Percentiles rank a stretch among this genome's conserved stretches.
Evolutionary conservation across 1,284 basidiomycete genomes (phyloP).

Genomic region (Pseudozyma hubeiensis): DNA sequence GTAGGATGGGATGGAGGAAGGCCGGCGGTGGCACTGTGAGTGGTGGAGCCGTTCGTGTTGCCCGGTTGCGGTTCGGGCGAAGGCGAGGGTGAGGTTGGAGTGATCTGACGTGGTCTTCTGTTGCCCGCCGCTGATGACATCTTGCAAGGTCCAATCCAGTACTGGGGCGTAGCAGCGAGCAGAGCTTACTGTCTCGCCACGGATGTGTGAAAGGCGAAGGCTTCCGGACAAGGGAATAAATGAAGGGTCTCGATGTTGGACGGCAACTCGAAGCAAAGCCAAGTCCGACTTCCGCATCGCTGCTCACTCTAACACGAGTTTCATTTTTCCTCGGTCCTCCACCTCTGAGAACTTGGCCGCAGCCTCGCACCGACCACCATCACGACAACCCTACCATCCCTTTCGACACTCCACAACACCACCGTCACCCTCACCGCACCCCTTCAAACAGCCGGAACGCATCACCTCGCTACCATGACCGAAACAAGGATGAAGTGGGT

Average conservation of each 20-base stretch:
- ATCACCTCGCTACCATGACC: neutral
- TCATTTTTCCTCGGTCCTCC: neutral
- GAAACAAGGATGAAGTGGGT: conserved; percentile 58
- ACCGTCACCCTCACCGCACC: neutral
- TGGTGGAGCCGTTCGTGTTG: conserved; percentile 20
- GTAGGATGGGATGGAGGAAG: neutral
- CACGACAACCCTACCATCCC: neutral
- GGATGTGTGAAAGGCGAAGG: no score
- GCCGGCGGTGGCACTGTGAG: neutral
- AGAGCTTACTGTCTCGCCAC: no score
- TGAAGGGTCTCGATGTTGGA: no score
- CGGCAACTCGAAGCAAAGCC: neutral
- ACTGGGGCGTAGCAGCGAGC: no score
- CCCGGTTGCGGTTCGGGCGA: conserved; percentile 40
- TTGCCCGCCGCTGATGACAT: conserved; percentile 35
- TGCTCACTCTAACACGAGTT: neutral
- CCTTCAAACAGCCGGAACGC: neutral
- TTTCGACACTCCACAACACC: neutral
- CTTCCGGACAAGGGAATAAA: no score
- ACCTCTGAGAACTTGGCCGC: neutral
- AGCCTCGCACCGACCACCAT: conserved; percentile 2
- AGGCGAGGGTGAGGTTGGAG: conserved; percentile 47
- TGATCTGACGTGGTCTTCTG: conserved; percentile 35
- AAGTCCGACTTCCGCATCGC: conserved; percentile 10
- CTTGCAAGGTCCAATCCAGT: neutral